A percentile compares a stretch with the other conserved stretches of the same genome.
Evolutionary conservation across 768 basidiomycete species (phyloP).

Genomic region (Omphalotus guepiniiformis): DNA sequence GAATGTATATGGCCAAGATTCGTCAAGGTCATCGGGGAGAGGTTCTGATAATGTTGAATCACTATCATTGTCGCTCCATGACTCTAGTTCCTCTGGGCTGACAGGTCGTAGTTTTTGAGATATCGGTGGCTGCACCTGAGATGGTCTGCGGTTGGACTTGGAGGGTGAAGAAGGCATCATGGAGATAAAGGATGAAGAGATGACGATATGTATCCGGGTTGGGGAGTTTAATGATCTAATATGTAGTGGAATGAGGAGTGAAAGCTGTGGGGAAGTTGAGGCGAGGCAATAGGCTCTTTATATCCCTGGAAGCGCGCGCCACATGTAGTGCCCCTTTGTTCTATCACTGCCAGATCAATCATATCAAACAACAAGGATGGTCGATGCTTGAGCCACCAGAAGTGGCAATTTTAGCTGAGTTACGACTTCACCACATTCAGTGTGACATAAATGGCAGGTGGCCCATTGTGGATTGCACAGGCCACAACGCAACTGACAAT

Average conservation of each 20-base stretch:
- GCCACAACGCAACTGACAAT: too few species aligned
- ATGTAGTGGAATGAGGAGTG: too few species aligned
- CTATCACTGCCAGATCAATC: background rate
- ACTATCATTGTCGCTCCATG: slow-evolving; percentile 32
- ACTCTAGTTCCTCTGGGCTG: slow-evolving; percentile 30
- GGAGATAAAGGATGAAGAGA: too few species aligned
- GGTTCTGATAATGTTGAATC: slow-evolving; percentile 25
- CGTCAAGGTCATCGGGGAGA: slow-evolving; percentile 40
- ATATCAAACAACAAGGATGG: too few species aligned
- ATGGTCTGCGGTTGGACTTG: slow-evolving; percentile 8
- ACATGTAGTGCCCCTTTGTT: slow-evolving; percentile 11
- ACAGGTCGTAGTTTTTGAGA: slow-evolving; percentile 27
- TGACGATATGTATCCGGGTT: too few species aligned
- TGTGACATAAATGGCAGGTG: too few species aligned
- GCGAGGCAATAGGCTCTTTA: background rate
- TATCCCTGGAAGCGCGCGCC: background rate
- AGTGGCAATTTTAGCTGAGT: too few species aligned
- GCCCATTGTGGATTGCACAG: too few species aligned
- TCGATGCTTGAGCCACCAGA: too few species aligned
- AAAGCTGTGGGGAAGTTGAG: too few species aligned
- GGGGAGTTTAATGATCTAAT: too few species aligned
- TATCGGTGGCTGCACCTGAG: slow-evolving; percentile 1
- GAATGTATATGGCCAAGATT: slow-evolving; percentile 51
- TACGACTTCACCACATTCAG: too few species aligned
- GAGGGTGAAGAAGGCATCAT: background rate